Base-by-base conservation (phyloP, 2,329 filamentous ascomycete genomes). In the Exophiala sideris region DNA sequence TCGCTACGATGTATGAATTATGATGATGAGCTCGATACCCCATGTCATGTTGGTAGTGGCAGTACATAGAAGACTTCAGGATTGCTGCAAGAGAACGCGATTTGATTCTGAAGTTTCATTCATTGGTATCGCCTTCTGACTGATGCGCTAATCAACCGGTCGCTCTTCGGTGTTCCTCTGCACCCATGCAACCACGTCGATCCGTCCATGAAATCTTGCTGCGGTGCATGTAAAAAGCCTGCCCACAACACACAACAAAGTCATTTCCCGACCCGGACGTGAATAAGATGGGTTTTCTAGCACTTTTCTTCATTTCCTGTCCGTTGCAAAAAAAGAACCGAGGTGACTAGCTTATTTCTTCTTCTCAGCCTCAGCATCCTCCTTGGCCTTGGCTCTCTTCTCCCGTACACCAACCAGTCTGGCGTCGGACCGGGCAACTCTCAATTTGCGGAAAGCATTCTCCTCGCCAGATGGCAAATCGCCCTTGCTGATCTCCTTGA, bases 371-470 rank as follows among this genome's bases (percentile, higher is more conserved):
- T 82, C 82, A 67, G 86, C 83, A 34, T 87, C 83, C 34, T 85
- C 85, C 72, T 86, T 92, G 70, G 89, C 89, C 83, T 87, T 88
- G 68, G 82, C 86, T 72, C 94, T 87, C 91, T 97, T 97, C 83
- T 95, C 91, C 75, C 91, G 86, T 71, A 82, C 82, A 78, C 94
- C 94, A 64, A 82, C 76, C 71, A 88, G 80, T 75, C 91, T 87
- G 70, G 88, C 85, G 72, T 95, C 88, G 74, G 84, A 85, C 78
- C 94, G 87, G 66, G 88, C 85, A 67, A 87, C 80, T 76, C 94
- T 89, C 73, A 99, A 85, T 71, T 84, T 87, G 73, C 81, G 81
- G 86, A 88, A 97, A 63, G 91, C 94, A 76, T 86, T 87, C 77
- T 91, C 87, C 79, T 91, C 88, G 71, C 83, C 75, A 75, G 86